Evolutionary conservation across 202 grass and related monocot genomes (phyloP), one percentile per base, ranked within the genome.

Genomic region (Zoysia matrella): DNA sequence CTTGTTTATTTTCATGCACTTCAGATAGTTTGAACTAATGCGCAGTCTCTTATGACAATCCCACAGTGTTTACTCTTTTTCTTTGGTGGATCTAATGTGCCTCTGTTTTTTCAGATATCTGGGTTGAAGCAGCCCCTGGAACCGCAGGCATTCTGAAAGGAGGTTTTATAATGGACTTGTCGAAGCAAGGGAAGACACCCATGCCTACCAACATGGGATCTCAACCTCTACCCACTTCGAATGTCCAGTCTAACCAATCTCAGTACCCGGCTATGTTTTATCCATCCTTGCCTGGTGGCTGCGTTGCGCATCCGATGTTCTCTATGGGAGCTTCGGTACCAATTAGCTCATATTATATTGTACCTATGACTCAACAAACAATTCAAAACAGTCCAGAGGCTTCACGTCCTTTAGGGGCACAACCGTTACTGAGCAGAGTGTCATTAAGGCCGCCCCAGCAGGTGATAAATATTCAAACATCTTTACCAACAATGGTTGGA

Each of bases 281-380:
- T 81, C 81, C 74, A 47, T 63, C 88, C 46, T 72, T 83, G 64
- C 64, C 96, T 69, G 79, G 83, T 89, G 83, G 77, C 67, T 96
- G 93, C 93, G 75, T 70, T 74, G 50, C 69, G 47, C 92, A 94
- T 52, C 87, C 69, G 6, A 70, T 90, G 83, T 90, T 83, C 79
- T 63, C 88, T 56, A 56, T 51, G 47, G 88, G 83, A 65, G 49
- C 79, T 74, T 86, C 88, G 1, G 83, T 89, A 53, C 84, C 87
- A 58, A 60, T 83, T 49, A 92, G 89, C 66, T 81, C 96, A 44
- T 91, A 88, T 81, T 89, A 92, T 73, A 90, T 91, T 69, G 75
- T 87, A 12, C 89, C 96, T 76, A 91, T 91, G 89, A 89, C 69
- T 81, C 85, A 92, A 45, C 87, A 91, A 79, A 70, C 89, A 3